A percentile compares a stretch with the other conserved stretches of the same genome.
Conservation (phyloP, 371 early-diverging fungal genomes). For the Apophysomyces variabilis region DNA sequence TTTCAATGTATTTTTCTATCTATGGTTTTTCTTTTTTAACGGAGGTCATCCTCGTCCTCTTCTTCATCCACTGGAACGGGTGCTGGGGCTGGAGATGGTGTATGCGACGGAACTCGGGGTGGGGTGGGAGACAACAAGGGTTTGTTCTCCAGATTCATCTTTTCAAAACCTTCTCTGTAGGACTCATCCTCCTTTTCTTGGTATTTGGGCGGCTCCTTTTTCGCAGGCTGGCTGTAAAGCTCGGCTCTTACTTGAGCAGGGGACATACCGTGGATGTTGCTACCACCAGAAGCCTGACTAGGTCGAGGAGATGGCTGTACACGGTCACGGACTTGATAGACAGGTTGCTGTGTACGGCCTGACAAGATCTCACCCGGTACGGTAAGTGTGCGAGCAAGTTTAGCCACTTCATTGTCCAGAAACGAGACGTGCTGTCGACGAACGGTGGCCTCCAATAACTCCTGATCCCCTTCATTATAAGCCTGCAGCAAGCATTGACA, state of each 20-base stretch:
- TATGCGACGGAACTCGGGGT: neutral
- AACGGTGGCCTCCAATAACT: slow-evolving; percentile 58
- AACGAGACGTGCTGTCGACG: slow-evolving; percentile 66
- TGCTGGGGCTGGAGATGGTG: slow-evolving; percentile 1
- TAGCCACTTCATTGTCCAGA: slow-evolving; percentile 77
- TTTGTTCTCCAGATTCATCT: neutral
- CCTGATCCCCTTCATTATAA: slow-evolving; percentile 78
- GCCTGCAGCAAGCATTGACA: slow-evolving; percentile 73
- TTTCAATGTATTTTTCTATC: neutral
- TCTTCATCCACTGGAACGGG: neutral
- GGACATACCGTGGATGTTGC: slow-evolving; percentile 36
- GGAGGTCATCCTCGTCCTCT: neutral
- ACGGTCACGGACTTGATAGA: neutral
- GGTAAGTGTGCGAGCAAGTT: slow-evolving; percentile 56
- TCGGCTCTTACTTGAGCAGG: slow-evolving; percentile 34
- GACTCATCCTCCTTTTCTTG: slow-evolving; percentile 6
- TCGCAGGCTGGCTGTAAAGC: slow-evolving; percentile 21
- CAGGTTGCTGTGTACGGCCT: slow-evolving; percentile 8
- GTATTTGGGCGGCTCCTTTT: neutral
- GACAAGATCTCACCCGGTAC: slow-evolving; percentile 57
- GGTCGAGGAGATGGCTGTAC: slow-evolving; percentile 2
- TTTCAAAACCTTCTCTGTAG: neutral
- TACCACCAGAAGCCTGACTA: slow-evolving; percentile 18
- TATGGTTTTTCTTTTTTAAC: neutral
- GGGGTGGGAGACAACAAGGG: neutral